A percentile compares a stretch with the other conserved stretches of the same genome.
Evolutionary conservation across 1,284 basidiomycete genomes (phyloP).

Genomic region (Ceratobasidium theobromae): DNA sequence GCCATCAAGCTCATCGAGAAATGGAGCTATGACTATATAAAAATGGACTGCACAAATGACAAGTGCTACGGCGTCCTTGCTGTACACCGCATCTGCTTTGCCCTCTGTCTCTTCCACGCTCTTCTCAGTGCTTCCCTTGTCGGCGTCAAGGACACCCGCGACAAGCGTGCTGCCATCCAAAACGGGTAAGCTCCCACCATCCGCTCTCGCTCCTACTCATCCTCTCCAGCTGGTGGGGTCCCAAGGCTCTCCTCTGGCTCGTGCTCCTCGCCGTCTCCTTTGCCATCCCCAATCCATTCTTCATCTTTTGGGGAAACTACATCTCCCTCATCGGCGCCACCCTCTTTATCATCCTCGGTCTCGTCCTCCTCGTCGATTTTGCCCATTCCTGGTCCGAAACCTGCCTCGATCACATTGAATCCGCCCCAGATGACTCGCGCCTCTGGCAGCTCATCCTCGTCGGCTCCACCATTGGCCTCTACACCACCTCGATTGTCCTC

Average conservation of each 20-base stretch:
- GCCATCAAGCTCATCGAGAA: constrained; percentile 88
- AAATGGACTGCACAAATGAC: constrained; percentile 92
- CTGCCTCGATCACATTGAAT: constrained; percentile 94
- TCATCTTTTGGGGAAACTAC: constrained; percentile 96
- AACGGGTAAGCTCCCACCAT: constrained; percentile 69
- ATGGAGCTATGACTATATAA: constrained; percentile 95
- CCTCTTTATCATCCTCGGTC: constrained; percentile 93
- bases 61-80: constrained; percentile 97
- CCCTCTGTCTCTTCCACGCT: constrained; percentile 85
- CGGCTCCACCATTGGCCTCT: constrained; percentile 89
- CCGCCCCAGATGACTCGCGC: constrained; percentile 68
- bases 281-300: constrained; percentile 92
- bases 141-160: constrained; percentile 85
- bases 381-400: constrained; percentile 98
- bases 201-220: constrained; percentile 8
- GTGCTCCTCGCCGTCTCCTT: constrained; percentile 78
- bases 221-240: constrained; percentile 89
- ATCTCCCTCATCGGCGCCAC: constrained; percentile 88
- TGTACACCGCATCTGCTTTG: constrained; percentile 98
- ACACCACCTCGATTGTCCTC: constrained; percentile 77
- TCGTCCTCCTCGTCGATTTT: constrained; percentile 97
- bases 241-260: constrained; percentile 88
- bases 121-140: constrained; percentile 79
- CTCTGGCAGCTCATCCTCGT: constrained; percentile 97
- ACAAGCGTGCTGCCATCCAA: constrained; percentile 91